These are phyloP conservation scores for Pythium apleroticum DNA, from an alignment of 352 stramenopile genomes.

Conservation along the genomic window DNA sequence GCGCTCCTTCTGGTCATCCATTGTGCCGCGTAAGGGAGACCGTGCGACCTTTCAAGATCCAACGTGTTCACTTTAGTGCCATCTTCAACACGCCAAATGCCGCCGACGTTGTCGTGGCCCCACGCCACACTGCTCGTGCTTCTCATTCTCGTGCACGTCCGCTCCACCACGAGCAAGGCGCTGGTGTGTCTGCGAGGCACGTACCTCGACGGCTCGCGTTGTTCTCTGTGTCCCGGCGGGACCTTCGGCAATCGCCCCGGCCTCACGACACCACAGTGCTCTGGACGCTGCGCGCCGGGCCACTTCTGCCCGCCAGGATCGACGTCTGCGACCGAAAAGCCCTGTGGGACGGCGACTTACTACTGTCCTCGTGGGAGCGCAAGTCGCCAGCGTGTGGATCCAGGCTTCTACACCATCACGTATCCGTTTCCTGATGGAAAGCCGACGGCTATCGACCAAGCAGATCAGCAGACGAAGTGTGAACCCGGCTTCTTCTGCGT, in stretches of 20 bases:
- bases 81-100: constrained; percentile 3
- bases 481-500: constrained; percentile 69
- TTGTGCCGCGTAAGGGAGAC: background rate
- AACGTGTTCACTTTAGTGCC: constrained; percentile 5
- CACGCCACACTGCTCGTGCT: background rate
- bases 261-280: constrained; percentile 41
- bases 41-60: constrained; percentile 25
- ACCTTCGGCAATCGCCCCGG: constrained; percentile 46
- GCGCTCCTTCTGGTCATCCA: constrained; percentile 4
- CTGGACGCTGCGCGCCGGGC: constrained; percentile 42
- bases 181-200: constrained; percentile 45
- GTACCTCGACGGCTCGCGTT: constrained; percentile 46
- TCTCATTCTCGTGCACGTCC: background rate
- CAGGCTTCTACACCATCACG: constrained; percentile 57
- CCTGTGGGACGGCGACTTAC: constrained; percentile 50
- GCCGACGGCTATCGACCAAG: constrained; percentile 2
- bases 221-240: constrained; percentile 45
- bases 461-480: constrained; percentile 29
- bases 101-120: background rate
- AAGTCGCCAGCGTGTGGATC: constrained; percentile 35
- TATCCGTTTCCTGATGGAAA: constrained; percentile 27
- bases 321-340: constrained; percentile 43
- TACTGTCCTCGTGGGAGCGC: constrained; percentile 59
- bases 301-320: constrained; percentile 67
- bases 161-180: constrained; percentile 7